phyloP scores from a whole-genome alignment of 331 rosid species.

The Dryas integrifolia region DNA sequence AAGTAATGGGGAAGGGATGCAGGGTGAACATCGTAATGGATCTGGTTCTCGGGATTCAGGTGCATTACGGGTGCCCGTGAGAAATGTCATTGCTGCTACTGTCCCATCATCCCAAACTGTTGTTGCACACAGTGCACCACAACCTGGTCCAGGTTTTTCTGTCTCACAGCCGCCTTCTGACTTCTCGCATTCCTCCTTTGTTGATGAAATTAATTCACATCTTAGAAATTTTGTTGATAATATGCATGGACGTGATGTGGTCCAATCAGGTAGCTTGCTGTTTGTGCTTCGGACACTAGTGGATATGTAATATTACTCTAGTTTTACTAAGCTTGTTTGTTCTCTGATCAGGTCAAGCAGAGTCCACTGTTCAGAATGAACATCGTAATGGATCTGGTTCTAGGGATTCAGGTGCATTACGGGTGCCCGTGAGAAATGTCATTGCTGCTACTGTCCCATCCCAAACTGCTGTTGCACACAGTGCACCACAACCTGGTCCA shows the following conservation, averaged over 20 bases:
- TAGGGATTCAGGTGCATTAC: slow-evolving; percentile 56
- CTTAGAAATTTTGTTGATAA: slow-evolving; percentile 51
- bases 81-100: slow-evolving; percentile 52
- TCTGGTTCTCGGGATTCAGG: slow-evolving; percentile 60
- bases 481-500: slow-evolving; percentile 43
- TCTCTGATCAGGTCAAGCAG: slow-evolving; percentile 51
- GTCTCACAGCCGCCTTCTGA: slow-evolving; percentile 53
- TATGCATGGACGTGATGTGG: slow-evolving; percentile 46
- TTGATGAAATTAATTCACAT: slow-evolving; percentile 56
- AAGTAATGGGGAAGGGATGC: slow-evolving; percentile 64
- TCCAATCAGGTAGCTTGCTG: slow-evolving; percentile 47
- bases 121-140: slow-evolving; percentile 32
- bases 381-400: slow-evolving; percentile 49
- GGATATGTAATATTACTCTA: slow-evolving; percentile 9
- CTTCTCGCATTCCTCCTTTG: slow-evolving; percentile 56
- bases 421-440: slow-evolving; percentile 57
- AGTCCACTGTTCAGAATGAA: slow-evolving; percentile 41
- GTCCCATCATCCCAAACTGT: slow-evolving; percentile 51
- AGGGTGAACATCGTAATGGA: slow-evolving; percentile 49
- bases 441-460: slow-evolving; percentile 46
- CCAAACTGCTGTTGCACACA: slow-evolving; percentile 38
- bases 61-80: slow-evolving; percentile 49
- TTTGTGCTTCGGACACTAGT: slow-evolving; percentile 11
- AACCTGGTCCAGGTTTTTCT: slow-evolving; percentile 53
- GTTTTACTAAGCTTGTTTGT: slow-evolving; percentile 25